Evolutionary conservation across 2,329 filamentous ascomycete genomes (phyloP), one percentile per base, ranked within the genome.

Genomic region (Arthrobotrys sinensis): DNA sequence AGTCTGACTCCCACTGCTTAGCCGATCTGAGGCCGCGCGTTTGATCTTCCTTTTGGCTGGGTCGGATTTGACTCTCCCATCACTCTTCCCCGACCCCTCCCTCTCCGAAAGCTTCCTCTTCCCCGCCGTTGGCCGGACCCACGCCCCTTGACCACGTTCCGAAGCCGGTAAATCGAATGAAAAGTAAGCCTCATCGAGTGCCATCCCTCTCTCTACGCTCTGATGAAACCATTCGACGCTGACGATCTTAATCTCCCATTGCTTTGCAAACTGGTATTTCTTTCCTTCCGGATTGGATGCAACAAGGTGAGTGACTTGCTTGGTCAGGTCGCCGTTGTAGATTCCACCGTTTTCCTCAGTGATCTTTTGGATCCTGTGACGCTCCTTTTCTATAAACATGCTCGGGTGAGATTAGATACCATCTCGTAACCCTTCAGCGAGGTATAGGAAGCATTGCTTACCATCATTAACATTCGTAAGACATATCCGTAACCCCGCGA

Each of bases 321-420:
- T 93, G 8, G 94, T 97, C 66, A 99, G 87, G 83, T 99, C 95
- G 69, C 92, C 93, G 32, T 92, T 91, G 83, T 97, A 97, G 67
- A 89, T 86, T n/a, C 91, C 96, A 36, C 95, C 95, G 82, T 96
- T 90, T 14, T 87, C 84, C 48, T 86, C 86, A 80, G 94, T 89
- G 21, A 88, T 88, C 19, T 90, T 87, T 77, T 93, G 90, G 79
- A 98, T 91, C 50, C 88, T 86, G 65, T 90, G 88, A 73, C 95
- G 89, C 82, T 93, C 88, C 5, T 88, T 36, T 32, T 78, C 75
- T 70, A 40, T 46, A 32, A 10, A 19, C 4, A 16, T n/a, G n/a
- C n/a, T n/a, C n/a, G 12, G 85, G 81, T 88, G 90, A 91, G 82
- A 73, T 4, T 79, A 55, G 38, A 63, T 21, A 52, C 48, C 12